Evolutionary conservation across 1,284 basidiomycete genomes (phyloP).

Genomic region (Trichosporon sp.): DNA sequence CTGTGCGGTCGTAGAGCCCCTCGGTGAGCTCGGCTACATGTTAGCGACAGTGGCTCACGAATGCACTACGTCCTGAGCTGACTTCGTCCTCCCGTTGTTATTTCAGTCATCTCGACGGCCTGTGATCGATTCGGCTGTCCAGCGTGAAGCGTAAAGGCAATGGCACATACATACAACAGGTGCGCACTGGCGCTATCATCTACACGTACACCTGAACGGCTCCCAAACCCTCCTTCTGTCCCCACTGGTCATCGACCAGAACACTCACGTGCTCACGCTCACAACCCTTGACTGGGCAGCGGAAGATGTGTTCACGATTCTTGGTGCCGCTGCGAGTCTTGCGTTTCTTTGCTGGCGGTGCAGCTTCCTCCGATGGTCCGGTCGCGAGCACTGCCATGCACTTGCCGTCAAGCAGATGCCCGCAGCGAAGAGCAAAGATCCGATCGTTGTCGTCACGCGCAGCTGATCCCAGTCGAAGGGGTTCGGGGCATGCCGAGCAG

Average conservation of each 20-base stretch:
- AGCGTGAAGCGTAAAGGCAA: neutral
- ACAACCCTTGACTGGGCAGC: conserved; percentile 38
- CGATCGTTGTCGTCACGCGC: conserved; percentile 34
- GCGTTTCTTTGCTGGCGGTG: conserved; percentile 10
- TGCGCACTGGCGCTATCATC: neutral
- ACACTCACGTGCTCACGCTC: conserved; percentile 27
- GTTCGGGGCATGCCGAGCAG: conserved; percentile 38
- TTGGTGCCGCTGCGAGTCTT: neutral
- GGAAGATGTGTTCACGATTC: conserved; percentile 29
- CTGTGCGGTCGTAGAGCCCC: too few species aligned
- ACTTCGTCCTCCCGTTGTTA: too few species aligned
- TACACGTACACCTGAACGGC: conserved; percentile 38
- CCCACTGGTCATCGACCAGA: conserved; percentile 28
- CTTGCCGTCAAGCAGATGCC: conserved; percentile 44
- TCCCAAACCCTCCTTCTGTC: conserved; percentile 30
- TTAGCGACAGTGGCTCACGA: too few species aligned
- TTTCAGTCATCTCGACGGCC: too few species aligned
- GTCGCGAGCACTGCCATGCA: conserved; percentile 32
- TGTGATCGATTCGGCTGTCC: too few species aligned
- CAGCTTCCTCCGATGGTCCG: conserved; percentile 2
- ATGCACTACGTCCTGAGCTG: too few species aligned
- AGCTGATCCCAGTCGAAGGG: conserved; percentile 36
- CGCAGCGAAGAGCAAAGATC: conserved; percentile 46
- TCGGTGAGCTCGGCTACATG: too few species aligned
- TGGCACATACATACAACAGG: conserved; percentile 6